Base-by-base conservation (phyloP, 1,284 basidiomycete species). In the Trametes polyzona region DNA sequence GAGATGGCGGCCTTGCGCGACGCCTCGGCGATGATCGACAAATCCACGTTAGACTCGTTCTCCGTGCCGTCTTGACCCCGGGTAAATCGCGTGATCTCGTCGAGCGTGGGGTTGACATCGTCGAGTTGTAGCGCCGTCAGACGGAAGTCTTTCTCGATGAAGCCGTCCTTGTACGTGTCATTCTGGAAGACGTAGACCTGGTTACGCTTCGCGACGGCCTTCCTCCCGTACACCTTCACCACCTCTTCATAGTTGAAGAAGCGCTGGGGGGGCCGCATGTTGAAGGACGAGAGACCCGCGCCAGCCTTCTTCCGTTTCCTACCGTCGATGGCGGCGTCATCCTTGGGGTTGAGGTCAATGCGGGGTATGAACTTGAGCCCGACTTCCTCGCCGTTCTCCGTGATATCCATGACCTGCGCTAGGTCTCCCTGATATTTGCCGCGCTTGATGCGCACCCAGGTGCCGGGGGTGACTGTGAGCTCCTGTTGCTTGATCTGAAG, bases 241-340 rank as follows among this genome's bases (percentile, higher is more conserved):
- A 97, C 92, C 70, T 98, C 96, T 68, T 98, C 96, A 58, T 87
- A 89, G 69, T 96, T 95, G 84, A 99, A 99, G 65, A 96, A 86
- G 29, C 92, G 86, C 68, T 95, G 93, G 1, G 95, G 92, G 0
- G 97, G 95, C 14, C 96, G 87, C 76, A 90, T 88, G 32, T 66
- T 68, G 50, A 71, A 71, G 4, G 71, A 70, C 4, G 79, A 74
- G 1, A 79, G 76, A 10, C 78, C 66, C 4, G 77, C 76, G 1
- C 80, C 73, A 16, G 75, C 73, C 71, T 91, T 90, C 73, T 92
- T 92, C 47, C 87, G 82, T 70, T 91, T 92, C 70, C 82, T 81
- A 24, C 84, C 60, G 65, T 90, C 90, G 23, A 83, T 72, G 4
- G 78, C 76, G 7, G 74, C 79, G 40, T 93, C 90, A 58, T 96